Conservation (phyloP, 306 rosid genomes). For the Begonia masoniana region DNA sequence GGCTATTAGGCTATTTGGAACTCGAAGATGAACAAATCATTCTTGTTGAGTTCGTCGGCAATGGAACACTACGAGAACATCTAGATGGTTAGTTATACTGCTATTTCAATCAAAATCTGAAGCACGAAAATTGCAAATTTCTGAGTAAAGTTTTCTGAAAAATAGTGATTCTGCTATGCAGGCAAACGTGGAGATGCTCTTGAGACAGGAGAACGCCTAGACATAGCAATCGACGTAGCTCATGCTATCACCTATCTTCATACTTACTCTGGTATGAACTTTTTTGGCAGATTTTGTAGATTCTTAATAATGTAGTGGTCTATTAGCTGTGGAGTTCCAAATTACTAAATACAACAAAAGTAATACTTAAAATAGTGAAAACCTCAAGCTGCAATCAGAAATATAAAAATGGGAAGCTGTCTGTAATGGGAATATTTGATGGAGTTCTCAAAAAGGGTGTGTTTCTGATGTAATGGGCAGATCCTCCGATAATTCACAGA, state of each 20-base stretch:
- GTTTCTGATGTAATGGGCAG: conserved; percentile 32
- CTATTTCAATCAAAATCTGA: not conserved
- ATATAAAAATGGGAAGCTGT: not conserved
- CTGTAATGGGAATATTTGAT: no score
- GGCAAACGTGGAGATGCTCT: conserved; percentile 54
- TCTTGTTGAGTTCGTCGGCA: conserved; percentile 80
- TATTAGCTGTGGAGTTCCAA: no score
- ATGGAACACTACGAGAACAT: conserved; percentile 90
- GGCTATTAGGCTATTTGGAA: conserved; percentile 69
- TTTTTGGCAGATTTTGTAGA: not conserved
- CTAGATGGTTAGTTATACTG: conserved; percentile 65
- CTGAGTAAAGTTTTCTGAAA: not conserved
- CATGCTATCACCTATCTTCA: conserved; percentile 98
- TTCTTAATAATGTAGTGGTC: no score
- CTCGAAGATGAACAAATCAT: conserved; percentile 56
- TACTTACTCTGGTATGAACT: conserved; percentile 58
- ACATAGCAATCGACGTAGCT: conserved; percentile 87
- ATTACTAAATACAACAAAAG: no score
- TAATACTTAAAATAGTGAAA: not conserved
- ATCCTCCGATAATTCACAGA: conserved; percentile 86
- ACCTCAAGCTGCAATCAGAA: no score
- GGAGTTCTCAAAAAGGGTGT: not conserved
- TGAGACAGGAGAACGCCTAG: conserved; percentile 65
- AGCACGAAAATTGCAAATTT: not conserved
- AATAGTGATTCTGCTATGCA: conserved; percentile 20